A percentile compares a stretch with the other conserved stretches of the same genome.
phyloP scores from a whole-genome alignment of 225 moss, liverwort and hornwort species.

The Bryum argenteum region DNA sequence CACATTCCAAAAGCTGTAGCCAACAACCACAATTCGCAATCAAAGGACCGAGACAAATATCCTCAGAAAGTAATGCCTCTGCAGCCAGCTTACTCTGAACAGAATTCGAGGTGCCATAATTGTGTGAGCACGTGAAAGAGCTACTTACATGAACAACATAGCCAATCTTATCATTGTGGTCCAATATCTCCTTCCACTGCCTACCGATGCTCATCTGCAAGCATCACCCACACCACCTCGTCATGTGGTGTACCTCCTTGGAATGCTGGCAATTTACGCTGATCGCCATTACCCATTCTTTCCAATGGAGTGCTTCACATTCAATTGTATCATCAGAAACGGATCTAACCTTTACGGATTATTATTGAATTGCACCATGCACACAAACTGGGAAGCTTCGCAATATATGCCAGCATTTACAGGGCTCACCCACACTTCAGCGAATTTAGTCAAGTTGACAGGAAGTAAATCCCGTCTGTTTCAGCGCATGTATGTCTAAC shows the following conservation, averaged over 20 bases:
- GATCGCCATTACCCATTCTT: neutral
- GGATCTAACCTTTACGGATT: neutral
- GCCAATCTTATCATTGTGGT: constrained; percentile 69
- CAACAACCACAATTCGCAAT: neutral
- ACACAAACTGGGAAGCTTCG: no score
- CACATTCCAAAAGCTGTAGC: neutral
- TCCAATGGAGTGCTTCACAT: neutral
- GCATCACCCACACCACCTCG: constrained; percentile 2
- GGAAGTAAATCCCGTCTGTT: neutral
- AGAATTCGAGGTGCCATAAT: neutral
- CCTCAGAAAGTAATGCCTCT: neutral
- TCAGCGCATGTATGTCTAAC: no score
- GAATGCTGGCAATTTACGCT: neutral
- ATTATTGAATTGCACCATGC: neutral
- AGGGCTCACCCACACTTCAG: neutral
- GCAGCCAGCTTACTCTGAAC: neutral
- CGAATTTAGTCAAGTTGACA: neutral
- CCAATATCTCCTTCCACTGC: constrained; percentile 79
- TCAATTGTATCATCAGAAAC: neutral
- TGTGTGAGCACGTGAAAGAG: constrained; percentile 2
- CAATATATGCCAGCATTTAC: neutral
- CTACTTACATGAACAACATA: constrained; percentile 73
- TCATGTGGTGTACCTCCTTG: neutral
- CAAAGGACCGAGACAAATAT: neutral
- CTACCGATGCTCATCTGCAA: constrained; percentile 74